These are phyloP conservation scores for Rubia occidens DNA, from an alignment of 305 asterid genomes.

Conservation along the genomic window DNA sequence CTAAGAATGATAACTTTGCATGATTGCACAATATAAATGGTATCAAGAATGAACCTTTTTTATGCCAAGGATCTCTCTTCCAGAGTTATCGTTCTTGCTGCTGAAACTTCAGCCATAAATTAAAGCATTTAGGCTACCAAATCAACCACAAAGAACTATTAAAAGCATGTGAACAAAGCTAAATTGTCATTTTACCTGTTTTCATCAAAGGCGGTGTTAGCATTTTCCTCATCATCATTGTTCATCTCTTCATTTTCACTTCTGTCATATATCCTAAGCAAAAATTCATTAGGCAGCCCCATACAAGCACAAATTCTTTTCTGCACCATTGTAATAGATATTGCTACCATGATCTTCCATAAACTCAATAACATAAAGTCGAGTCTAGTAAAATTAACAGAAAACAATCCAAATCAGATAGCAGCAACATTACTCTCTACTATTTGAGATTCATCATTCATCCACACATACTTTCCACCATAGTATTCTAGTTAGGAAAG, in stretches of 20 bases:
- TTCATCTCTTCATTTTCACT: conserved; percentile 21
- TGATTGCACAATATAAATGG: neutral
- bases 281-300: no score
- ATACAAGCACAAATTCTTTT: conserved; percentile 62
- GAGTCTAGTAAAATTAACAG: neutral
- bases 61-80: conserved; percentile 37
- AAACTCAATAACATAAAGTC: neutral
- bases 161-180: conserved; percentile 6
- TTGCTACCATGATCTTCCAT: neutral
- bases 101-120: conserved; percentile 36
- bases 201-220: conserved; percentile 38
- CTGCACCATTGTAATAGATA: conserved; percentile 25
- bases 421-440: conserved; percentile 93
- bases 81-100: conserved; percentile 26
- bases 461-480: conserved; percentile 95
- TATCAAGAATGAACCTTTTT: conserved; percentile 19
- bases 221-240: conserved; percentile 66
- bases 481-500: conserved; percentile 74
- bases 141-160: conserved; percentile 4
- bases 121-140: conserved; percentile 16
- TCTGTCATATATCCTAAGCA: no score
- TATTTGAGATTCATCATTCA: conserved; percentile 90
- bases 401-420: no score
- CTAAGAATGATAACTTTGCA: neutral
- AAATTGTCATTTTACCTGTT: conserved; percentile 42